phyloP scores from a whole-genome alignment of 371 early-diverging fungal species.

The Fennellomyces sp. region DNA sequence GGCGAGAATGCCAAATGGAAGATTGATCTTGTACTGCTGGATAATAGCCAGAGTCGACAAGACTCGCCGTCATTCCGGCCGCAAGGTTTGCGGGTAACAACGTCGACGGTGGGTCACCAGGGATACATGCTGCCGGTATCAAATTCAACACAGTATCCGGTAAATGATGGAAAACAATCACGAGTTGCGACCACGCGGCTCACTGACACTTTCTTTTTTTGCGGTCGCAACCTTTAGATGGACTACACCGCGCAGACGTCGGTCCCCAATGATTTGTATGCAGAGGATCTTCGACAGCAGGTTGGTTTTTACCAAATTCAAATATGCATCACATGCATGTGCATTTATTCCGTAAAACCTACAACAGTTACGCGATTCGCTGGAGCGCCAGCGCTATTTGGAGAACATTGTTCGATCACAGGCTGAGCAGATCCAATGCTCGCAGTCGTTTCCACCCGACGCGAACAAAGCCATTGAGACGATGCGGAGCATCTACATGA shows the following conservation, averaged over 20 bases:
- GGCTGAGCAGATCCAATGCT: conserved; percentile 28
- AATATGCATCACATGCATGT: not conserved
- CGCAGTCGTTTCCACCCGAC: conserved; percentile 15
- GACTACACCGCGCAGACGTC: conserved; percentile 10
- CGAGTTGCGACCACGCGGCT: not conserved
- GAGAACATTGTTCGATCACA: conserved; percentile 36
- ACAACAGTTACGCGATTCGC: conserved; percentile 24
- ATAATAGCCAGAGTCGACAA: conserved; percentile 18
- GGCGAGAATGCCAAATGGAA: conserved; percentile 42
- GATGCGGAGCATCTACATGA: conserved; percentile 34
- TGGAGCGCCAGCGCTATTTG: conserved; percentile 30
- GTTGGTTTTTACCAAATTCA: conserved; percentile 3
- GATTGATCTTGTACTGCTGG: conserved; percentile 37
- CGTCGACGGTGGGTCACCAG: conserved; percentile 3
- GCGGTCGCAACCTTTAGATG: conserved; percentile 9
- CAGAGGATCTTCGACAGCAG: conserved; percentile 27
- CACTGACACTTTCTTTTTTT: not conserved
- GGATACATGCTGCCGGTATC: conserved; percentile 10
- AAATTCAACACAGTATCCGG: conserved; percentile 12
- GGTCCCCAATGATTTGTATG: conserved; percentile 1
- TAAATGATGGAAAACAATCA: not conserved
- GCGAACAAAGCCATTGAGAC: conserved; percentile 29
- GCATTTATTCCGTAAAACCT: not conserved
- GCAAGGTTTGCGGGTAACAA: not conserved
- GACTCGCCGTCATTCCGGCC: conserved; percentile 10